These are phyloP conservation scores for Fragilaria crotonensis DNA, from an alignment of 108 stramenopile genomes.

Conservation along the genomic window DNA sequence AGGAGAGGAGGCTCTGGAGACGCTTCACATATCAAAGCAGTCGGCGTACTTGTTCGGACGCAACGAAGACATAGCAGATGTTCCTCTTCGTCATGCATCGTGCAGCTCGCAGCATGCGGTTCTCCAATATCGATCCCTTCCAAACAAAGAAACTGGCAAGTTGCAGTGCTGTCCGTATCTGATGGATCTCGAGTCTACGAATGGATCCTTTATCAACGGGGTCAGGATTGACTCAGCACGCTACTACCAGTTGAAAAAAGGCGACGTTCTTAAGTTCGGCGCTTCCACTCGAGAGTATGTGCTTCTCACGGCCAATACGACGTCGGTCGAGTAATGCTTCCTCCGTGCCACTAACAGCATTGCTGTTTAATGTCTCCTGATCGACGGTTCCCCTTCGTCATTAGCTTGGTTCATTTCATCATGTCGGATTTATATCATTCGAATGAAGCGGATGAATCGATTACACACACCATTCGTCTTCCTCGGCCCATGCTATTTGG, in stretches of 20 bases:
- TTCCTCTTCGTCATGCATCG: slow-evolving; percentile 76
- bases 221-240: slow-evolving; percentile 83
- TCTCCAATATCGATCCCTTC: slow-evolving; percentile 86
- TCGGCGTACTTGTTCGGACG: slow-evolving; percentile 92
- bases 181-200: slow-evolving; percentile 95
- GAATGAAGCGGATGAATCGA: too few species aligned
- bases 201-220: slow-evolving; percentile 93
- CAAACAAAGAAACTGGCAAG: slow-evolving; percentile 15
- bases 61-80: slow-evolving; percentile 82
- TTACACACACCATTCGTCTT: too few species aligned
- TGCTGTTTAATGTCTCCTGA: too few species aligned
- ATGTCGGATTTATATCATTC: too few species aligned
- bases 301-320: slow-evolving; percentile 79
- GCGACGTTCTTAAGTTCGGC: slow-evolving; percentile 89
- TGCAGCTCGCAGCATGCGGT: slow-evolving; percentile 95
- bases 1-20: slow-evolving; percentile 52
- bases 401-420: too few species aligned
- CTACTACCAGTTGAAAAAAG: slow-evolving; percentile 90
- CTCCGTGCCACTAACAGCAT: too few species aligned
- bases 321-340: too few species aligned
- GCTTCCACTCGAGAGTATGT: slow-evolving; percentile 91
- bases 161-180: slow-evolving; percentile 83
- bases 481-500: too few species aligned
- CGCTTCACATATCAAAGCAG: slow-evolving; percentile 80
- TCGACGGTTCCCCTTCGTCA: too few species aligned